Evolutionary conservation across 768 basidiomycete species (phyloP), one percentile per base, ranked within the genome.

Genomic region (Leccinum pellstonianum): DNA sequence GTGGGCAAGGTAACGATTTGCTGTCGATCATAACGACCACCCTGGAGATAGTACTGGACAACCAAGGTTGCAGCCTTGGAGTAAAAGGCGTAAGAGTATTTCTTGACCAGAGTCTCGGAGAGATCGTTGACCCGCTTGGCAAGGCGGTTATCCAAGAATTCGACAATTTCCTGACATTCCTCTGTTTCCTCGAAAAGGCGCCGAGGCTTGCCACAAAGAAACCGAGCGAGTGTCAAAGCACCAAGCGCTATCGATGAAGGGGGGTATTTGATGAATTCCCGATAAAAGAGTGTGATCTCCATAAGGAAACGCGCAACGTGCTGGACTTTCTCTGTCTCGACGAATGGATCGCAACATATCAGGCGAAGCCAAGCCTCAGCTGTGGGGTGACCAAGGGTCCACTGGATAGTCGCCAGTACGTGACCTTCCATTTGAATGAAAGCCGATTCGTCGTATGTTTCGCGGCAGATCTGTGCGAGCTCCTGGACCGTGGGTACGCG

Each of bases 341-440:
- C 72, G 70, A 77, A 80, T 35, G 88, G 82, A 55, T 85, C 87
- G 66, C 86, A 88, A 70, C 89, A 91, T 76, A 90, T 83, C 43
- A 89, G 77, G 56, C 97, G 84, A 25, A 99, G 83, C 97, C 97
- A 99, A 19, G 94, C 91, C 75, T 99, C 97, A 7, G 97, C 95
- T 1, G 97, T 97, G 14, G 97, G 97, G 71, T 98, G 96, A 9
- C 97, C 97, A 54, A 98, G 83, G 41, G 85, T 86, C 97, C 97
- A 99, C 65, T 94, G 89, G 66, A 98, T 96, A 17, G 97, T 99
- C 19, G 90, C 86, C 43, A 99, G 83, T 54, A 99, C 92, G 70
- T 99, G 97, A 5, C 91, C 90, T 74, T 99, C 97, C 97, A 99
- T 98, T 77, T 99, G 97, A 61, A 98, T 88, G 76, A 99, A 99